These are phyloP conservation scores for Diaporthe citrichinensis DNA, from an alignment of 2,329 filamentous ascomycete species.

Conservation along the genomic window DNA sequence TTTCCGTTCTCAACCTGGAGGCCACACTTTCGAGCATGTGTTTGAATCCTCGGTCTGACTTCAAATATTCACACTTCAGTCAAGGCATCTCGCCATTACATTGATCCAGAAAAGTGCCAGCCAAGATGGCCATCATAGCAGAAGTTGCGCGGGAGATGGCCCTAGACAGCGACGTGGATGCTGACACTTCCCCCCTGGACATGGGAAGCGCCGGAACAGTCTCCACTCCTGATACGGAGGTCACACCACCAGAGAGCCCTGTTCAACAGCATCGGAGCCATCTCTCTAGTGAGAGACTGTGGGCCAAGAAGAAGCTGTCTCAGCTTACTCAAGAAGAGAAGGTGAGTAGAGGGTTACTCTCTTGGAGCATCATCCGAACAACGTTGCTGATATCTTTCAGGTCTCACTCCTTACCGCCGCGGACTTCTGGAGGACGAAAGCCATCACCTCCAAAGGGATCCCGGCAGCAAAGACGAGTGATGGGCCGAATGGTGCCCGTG, in stretches of 20 bases:
- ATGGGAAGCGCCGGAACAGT: slow-evolving; percentile 54
- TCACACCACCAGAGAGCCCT: slow-evolving; percentile 62
- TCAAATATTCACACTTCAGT: neutral
- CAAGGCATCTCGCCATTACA: neutral
- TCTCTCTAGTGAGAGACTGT: slow-evolving; percentile 55
- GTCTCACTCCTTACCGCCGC: slow-evolving; percentile 72
- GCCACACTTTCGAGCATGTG: neutral
- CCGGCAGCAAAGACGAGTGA: slow-evolving; percentile 77
- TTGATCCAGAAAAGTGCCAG: neutral
- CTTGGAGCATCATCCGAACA: neutral
- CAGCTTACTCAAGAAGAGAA: slow-evolving; percentile 71
- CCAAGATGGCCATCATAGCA: slow-evolving; percentile 44
- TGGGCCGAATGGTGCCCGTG: slow-evolving; percentile 79
- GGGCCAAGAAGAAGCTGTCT: slow-evolving; percentile 64
- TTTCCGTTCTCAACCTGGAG: neutral
- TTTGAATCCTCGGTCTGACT: neutral
- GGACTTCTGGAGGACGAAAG: slow-evolving; percentile 79
- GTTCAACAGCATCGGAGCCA: slow-evolving; percentile 52
- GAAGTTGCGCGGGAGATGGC: slow-evolving; percentile 49
- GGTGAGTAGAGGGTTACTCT: slow-evolving; percentile 50
- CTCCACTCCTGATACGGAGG: slow-evolving; percentile 65
- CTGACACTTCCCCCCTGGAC: slow-evolving; percentile 53
- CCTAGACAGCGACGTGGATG: slow-evolving; percentile 51
- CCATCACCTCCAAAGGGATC: slow-evolving; percentile 73
- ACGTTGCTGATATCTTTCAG: slow-evolving; percentile 51